phyloP scores from a whole-genome alignment of 495 filamentous ascomycete genomes.

The Sordaria brevicollis region DNA sequence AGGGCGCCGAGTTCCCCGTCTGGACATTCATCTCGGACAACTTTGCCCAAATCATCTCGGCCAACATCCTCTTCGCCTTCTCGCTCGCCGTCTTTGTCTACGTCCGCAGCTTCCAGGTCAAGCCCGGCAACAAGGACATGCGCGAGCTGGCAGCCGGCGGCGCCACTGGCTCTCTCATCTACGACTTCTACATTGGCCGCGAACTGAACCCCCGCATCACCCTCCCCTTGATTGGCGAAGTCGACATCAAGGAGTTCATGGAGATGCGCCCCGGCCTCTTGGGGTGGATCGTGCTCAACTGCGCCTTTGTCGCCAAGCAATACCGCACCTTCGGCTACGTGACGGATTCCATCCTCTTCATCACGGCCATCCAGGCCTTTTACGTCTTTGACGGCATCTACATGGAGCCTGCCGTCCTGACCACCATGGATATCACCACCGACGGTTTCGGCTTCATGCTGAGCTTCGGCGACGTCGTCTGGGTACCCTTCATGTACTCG shows the following conservation, averaged over 20 bases:
- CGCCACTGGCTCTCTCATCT: constrained; percentile 73
- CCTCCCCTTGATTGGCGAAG: constrained; percentile 64
- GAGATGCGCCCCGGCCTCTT: constrained; percentile 88
- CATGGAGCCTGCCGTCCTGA: constrained; percentile 86
- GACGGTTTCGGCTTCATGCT: constrained; percentile 98
- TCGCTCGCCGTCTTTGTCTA: constrained; percentile 67
- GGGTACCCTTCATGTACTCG: constrained; percentile 87
- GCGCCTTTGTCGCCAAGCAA: constrained; percentile 78
- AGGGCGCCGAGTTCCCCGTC: constrained; percentile 73
- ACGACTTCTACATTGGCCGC: constrained; percentile 96
- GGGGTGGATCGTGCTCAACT: constrained; percentile 80
- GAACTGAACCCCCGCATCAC: constrained; percentile 88
- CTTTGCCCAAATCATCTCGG: constrained; percentile 73
- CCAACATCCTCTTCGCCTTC: constrained; percentile 66
- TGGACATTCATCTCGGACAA: constrained; percentile 94
- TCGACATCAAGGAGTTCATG: constrained; percentile 86
- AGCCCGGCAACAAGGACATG: constrained; percentile 52
- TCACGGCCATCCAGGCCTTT: constrained; percentile 65
- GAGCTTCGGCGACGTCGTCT: constrained; percentile 86
- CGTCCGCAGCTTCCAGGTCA: constrained; percentile 67
- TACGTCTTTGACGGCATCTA: constrained; percentile 83
- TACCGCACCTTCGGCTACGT: constrained; percentile 73
- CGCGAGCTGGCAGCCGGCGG: constrained; percentile 77
- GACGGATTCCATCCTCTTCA: constrained; percentile 79
- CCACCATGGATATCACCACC: constrained; percentile 90